These are phyloP conservation scores for Lactarius quietus DNA, from an alignment of 768 basidiomycete genomes.

Conservation along the genomic window DNA sequence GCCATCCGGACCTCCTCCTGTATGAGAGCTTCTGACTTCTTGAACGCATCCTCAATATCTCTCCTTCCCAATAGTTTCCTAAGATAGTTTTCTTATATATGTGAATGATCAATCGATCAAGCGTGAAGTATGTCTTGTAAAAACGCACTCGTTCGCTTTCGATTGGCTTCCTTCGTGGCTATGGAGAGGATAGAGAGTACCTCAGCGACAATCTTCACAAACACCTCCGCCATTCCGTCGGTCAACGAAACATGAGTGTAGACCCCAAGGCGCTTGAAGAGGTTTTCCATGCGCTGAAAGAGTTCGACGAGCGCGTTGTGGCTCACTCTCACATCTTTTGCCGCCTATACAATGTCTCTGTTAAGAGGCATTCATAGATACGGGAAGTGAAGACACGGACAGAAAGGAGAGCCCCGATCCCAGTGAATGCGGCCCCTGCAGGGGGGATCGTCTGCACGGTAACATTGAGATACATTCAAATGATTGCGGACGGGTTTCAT, in stretches of 20 bases:
- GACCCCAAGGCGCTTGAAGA: neutral
- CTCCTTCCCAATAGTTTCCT: no score
- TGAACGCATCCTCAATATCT: no score
- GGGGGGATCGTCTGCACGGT: neutral
- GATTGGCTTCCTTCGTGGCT: neutral
- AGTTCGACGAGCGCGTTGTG: slow-evolving; percentile 6
- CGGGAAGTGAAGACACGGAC: neutral
- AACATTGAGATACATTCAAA: neutral
- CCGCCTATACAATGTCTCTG: neutral
- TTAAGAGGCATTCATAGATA: neutral
- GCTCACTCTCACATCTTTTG: neutral
- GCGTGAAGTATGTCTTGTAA: no score
- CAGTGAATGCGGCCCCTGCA: neutral
- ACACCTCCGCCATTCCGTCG: neutral
- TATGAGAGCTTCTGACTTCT: neutral
- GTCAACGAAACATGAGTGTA: neutral
- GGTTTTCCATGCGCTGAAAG: neutral
- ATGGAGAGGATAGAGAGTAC: slow-evolving; percentile 5
- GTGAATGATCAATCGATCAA: no score
- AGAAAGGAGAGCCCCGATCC: slow-evolving; percentile 4
- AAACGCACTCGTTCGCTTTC: neutral
- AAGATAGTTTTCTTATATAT: no score
- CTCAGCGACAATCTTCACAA: slow-evolving; percentile 2
- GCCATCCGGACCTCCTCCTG: neutral
- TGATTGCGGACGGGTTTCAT: fast-evolving